Conservation (phyloP, 257 asterid genomes). For the Solanum chaucha region DNA sequence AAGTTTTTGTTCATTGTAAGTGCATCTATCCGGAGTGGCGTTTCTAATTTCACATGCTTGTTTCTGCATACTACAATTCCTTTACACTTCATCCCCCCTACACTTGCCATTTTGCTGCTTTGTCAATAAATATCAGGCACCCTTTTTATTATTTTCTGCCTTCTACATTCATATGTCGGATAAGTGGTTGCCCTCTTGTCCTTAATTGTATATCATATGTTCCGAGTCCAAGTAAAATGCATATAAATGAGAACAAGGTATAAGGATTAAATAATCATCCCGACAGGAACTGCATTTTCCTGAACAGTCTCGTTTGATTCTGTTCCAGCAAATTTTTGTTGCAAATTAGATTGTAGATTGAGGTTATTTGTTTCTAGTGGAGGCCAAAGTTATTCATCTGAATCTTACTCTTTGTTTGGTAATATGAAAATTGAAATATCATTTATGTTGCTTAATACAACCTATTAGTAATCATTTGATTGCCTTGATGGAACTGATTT, state of each 20-base stretch:
- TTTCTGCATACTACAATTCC: not conserved
- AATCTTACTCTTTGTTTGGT: not conserved
- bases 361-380: not conserved
- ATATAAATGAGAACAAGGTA: not conserved
- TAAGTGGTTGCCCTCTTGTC: not conserved
- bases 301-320: not conserved
- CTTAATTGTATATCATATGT: not conserved
- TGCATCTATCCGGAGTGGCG: not conserved
- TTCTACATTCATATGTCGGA: not conserved
- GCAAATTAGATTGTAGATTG: not conserved
- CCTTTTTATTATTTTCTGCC: not conserved
- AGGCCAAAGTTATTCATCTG: not conserved
- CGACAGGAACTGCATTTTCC: not conserved
- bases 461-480: not conserved
- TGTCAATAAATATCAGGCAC: not conserved
- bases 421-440: not conserved
- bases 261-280: not conserved
- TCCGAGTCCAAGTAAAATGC: not conserved
- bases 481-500: not conserved
- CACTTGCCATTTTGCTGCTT: not conserved
- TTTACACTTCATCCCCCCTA: not conserved
- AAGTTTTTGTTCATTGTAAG: slow-evolving; percentile 90
- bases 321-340: not conserved
- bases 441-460: not conserved
- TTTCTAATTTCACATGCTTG: not conserved